phyloP scores from a whole-genome alignment of 2,329 filamentous ascomycete genomes.

The Aspergillus texensis region DNA sequence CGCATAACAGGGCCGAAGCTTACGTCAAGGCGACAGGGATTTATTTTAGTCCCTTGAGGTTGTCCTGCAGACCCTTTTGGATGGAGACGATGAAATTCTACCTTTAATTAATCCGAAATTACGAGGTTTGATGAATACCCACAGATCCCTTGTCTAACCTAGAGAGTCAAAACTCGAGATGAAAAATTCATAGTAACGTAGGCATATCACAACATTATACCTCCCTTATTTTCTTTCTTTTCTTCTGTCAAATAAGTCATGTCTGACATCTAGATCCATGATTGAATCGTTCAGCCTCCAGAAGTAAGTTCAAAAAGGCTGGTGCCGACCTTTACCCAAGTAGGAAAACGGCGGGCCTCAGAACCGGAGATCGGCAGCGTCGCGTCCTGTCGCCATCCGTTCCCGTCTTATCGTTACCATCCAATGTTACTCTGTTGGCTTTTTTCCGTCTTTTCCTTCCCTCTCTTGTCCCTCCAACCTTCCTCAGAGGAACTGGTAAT shows the following conservation, averaged over 20 bases:
- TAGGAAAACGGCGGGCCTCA: background rate
- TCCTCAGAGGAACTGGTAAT: background rate
- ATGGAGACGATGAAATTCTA: background rate
- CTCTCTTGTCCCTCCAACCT: background rate
- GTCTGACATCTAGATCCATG: background rate
- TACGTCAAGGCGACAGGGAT: constrained; percentile 23
- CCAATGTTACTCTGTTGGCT: constrained; percentile 9
- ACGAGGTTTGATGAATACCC: background rate
- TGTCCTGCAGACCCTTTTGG: background rate
- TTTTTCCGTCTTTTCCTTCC: constrained; percentile 6
- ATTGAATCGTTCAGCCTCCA: background rate
- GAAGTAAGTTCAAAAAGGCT: background rate
- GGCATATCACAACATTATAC: too few species aligned
- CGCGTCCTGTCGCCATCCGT: constrained; percentile 24
- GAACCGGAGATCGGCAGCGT: constrained; percentile 17
- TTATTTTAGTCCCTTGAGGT: constrained; percentile 1
- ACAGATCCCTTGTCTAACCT: background rate
- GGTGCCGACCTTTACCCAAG: background rate
- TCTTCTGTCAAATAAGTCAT: too few species aligned
- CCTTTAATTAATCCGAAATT: background rate
- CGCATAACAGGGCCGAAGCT: constrained; percentile 18
- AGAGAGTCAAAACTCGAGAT: background rate
- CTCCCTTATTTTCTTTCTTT: too few species aligned
- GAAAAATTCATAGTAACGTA: too few species aligned
- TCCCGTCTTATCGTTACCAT: constrained; percentile 23